phyloP scores from a whole-genome alignment of 1,284 basidiomycete species.

The Pseudozyma thailandica region DNA sequence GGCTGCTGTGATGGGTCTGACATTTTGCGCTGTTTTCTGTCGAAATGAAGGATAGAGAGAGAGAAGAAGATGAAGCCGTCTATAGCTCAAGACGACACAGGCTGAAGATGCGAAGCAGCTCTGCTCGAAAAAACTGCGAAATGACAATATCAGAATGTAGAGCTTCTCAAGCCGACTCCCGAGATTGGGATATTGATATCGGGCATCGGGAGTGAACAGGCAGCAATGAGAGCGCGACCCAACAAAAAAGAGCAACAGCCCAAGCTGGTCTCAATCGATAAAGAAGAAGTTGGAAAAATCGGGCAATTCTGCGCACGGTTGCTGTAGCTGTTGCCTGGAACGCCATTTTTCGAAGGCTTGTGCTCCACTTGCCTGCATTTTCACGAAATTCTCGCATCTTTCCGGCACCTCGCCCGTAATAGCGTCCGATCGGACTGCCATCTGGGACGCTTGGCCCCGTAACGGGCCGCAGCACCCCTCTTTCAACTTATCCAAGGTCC shows the following conservation, averaged over 20 bases:
- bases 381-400: slow-evolving; percentile 35
- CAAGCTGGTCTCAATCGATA: slow-evolving; percentile 19
- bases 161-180: slow-evolving; percentile 24
- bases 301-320: slow-evolving; percentile 11
- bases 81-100: no score
- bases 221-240: no score
- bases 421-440: slow-evolving; percentile 8
- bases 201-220: no score
- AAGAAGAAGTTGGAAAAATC: slow-evolving; percentile 6
- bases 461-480: slow-evolving; percentile 5
- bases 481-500: neutral
- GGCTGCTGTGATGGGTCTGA: slow-evolving; percentile 30
- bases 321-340: neutral
- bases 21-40: slow-evolving; percentile 10
- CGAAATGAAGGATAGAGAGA: neutral
- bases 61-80: no score
- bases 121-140: slow-evolving; percentile 12
- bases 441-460: slow-evolving; percentile 10
- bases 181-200: neutral
- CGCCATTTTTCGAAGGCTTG: no score
- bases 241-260: neutral
- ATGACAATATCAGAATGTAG: neutral
- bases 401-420: slow-evolving; percentile 8
- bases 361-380: slow-evolving; percentile 36
- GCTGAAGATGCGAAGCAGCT: neutral